These are phyloP conservation scores for Dictyostelium firmibasis DNA, from an alignment of 78 protist genomes.

Conservation along the genomic window DNA sequence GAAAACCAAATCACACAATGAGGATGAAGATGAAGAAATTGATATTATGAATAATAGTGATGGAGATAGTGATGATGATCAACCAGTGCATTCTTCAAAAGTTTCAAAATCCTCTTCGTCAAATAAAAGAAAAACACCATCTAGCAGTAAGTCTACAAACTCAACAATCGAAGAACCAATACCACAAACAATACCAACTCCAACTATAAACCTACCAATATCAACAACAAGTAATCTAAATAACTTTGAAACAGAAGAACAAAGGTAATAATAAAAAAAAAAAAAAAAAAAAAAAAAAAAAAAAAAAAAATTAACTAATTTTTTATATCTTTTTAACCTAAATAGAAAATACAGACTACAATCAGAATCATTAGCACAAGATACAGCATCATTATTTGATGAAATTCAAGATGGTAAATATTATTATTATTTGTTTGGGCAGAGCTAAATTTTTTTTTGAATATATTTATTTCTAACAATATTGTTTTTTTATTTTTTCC, in stretches of 20 bases:
- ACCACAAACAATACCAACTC: not conserved
- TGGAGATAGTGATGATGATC: constrained; percentile 4
- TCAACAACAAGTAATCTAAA: not conserved
- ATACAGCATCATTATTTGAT: not conserved
- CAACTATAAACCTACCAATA: not conserved
- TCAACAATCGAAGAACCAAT: not conserved
- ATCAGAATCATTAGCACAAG: constrained; percentile 1
- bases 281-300: too few relatives aligned
- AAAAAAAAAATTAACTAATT: not conserved
- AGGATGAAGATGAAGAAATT: constrained; percentile 69
- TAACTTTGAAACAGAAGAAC: not conserved
- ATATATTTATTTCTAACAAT: not conserved
- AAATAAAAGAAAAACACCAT: not conserved
- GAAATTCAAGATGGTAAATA: not conserved
- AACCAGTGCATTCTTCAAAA: not conserved
- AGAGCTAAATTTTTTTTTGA: not conserved
- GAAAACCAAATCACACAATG: not conserved
- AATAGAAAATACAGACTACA: not conserved
- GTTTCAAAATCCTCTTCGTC: not conserved
- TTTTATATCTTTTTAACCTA: not conserved
- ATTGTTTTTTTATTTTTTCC: not conserved
- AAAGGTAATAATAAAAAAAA: not conserved
- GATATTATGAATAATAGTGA: constrained; percentile 75
- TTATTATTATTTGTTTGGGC: not conserved
- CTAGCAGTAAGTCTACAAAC: not conserved